Evolutionary conservation across 139 green algal species (phyloP), one percentile per base, ranked within the genome.

Genomic region (Mesotaenium endlicherianum): DNA sequence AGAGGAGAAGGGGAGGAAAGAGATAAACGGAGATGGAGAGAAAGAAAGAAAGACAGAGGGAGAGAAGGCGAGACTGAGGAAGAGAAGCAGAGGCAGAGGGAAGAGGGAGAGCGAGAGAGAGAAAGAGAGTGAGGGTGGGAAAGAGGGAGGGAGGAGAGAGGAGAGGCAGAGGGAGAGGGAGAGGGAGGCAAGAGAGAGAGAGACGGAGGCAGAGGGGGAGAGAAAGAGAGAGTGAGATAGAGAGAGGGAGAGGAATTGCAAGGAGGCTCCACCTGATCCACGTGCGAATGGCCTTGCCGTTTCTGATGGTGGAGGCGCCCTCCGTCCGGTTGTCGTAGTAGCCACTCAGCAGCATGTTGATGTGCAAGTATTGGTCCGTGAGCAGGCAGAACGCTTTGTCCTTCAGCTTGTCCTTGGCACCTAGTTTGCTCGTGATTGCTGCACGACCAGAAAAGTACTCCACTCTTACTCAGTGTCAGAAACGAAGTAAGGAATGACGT

Each of bases 341-440:
- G 42, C 78, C 78, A 30, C 78, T 69, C 6, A 87, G 39, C 34
- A 39, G 81, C 81, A 87, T 87, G 81, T 87, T 87, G 42, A 87
- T 84, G 39, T 87, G 81, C 3, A 87, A n/a, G 20, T 76, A 26
- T 6, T 59, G 38, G 31, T 87, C 81, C 0, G 81, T 49, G 31
- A 87, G 38, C 17, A 87, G 72, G 81, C 70, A 87, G 42, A 80
- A 87, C n/a, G n/a, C n/a, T n/a, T n/a, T n/a, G n/a, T n/a, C n/a
- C n/a, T n/a, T n/a, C n/a, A n/a, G n/a, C n/a, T n/a, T n/a, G n/a
- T n/a, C n/a, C n/a, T n/a, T n/a, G n/a, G n/a, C n/a, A n/a, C n/a
- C n/a, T n/a, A n/a, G n/a, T n/a, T n/a, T n/a, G n/a, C n/a, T n/a
- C n/a, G n/a, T n/a, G n/a, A n/a, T n/a, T n/a, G n/a, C n/a, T n/a